A percentile compares a stretch with the other conserved stretches of the same genome.
phyloP scores from a whole-genome alignment of 768 basidiomycete species.

The Leccinum disarticulatum region DNA sequence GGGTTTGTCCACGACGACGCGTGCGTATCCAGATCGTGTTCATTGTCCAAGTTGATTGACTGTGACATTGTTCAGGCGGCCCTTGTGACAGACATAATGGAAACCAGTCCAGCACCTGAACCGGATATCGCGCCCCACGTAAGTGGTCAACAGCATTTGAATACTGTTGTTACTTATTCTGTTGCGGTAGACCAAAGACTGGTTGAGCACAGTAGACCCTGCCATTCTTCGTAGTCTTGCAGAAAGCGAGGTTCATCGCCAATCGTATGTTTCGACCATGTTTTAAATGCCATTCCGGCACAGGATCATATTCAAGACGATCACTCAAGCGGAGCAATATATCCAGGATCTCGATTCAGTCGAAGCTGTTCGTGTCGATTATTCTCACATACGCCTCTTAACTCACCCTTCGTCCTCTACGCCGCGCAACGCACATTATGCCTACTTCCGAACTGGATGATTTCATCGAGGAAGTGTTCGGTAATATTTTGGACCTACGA shows the following conservation, averaged over 20 bases:
- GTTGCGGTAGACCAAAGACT: constrained; percentile 40
- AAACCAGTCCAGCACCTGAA: constrained; percentile 20
- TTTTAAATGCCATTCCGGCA: background rate
- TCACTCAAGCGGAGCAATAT: constrained; percentile 87
- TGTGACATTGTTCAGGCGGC: constrained; percentile 19
- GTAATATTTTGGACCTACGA: constrained; percentile 84
- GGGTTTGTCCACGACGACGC: constrained; percentile 67
- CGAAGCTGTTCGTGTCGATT: constrained; percentile 52
- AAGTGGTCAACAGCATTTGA: constrained; percentile 28
- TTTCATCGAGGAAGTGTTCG: constrained; percentile 89
- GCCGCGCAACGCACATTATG: constrained; percentile 57
- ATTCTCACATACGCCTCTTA: constrained; percentile 34
- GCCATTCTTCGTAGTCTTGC: constrained; percentile 56
- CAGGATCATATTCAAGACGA: constrained; percentile 81
- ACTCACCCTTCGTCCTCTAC: constrained; percentile 45
- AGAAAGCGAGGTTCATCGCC: constrained; percentile 76
- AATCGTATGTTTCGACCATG: constrained; percentile 47
- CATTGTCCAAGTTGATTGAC: constrained; percentile 11
- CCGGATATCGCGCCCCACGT: constrained; percentile 32
- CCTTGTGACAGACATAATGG: constrained; percentile 26
- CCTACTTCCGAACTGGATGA: constrained; percentile 60
- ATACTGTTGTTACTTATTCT: background rate
- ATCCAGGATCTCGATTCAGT: constrained; percentile 83
- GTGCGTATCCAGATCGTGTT: constrained; percentile 36
- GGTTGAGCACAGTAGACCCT: constrained; percentile 52